Percentiles rank a stretch among this genome's conserved stretches.
phyloP scores from a whole-genome alignment of 345 rosid genomes.

The Citropsis articulata region DNA sequence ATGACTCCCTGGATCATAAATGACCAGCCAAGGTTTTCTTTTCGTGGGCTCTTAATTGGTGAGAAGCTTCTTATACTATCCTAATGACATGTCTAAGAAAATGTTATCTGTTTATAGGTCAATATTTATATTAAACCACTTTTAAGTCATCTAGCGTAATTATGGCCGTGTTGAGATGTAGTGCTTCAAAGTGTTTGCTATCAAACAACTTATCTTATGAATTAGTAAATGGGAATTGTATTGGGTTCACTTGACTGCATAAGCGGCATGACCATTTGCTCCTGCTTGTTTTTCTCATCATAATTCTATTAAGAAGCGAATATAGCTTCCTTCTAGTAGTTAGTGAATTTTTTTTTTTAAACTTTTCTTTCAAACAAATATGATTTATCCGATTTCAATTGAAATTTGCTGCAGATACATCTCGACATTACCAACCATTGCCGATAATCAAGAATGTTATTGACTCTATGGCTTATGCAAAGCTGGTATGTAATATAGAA shows the following conservation, averaged over 20 bases:
- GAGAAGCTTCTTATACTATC: constrained; percentile 11
- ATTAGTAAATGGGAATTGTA: neutral
- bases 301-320: neutral
- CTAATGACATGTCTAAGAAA: neutral
- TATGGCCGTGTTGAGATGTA: neutral
- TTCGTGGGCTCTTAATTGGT: constrained; percentile 74
- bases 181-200: neutral
- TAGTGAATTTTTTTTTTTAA: neutral
- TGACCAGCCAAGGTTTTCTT: constrained; percentile 69
- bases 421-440: constrained; percentile 70
- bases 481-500: constrained; percentile 43
- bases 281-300: neutral
- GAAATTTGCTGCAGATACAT: constrained; percentile 52
- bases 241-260: neutral
- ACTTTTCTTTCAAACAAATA: neutral
- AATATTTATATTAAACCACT: neutral
- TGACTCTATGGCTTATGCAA: constrained; percentile 67
- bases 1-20: constrained; percentile 61
- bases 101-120: neutral
- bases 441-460: constrained; percentile 61
- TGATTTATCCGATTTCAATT: neutral
- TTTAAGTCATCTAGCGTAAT: neutral
- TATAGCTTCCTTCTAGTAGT: neutral
- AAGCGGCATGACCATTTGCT: neutral
- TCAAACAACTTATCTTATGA: neutral